Evolutionary conservation across 371 early-diverging fungal species (phyloP).

Genomic region (Mortierella sp.): DNA sequence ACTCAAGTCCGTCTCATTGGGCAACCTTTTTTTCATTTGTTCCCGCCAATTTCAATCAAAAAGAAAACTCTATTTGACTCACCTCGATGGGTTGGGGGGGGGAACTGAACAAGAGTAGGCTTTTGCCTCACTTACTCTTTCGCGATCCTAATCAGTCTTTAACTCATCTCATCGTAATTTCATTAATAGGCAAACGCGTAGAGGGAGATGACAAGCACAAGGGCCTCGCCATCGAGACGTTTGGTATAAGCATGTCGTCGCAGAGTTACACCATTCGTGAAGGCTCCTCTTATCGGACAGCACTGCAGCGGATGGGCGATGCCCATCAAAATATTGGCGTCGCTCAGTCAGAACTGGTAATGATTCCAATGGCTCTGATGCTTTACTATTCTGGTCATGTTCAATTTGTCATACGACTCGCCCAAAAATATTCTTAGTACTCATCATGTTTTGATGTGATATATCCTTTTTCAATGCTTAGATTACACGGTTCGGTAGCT

Average conservation of each 20-base stretch:
- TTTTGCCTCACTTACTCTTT: not conserved
- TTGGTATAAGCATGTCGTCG: slow-evolving; percentile 71
- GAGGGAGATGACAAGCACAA: slow-evolving; percentile 76
- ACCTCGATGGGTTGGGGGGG: not conserved
- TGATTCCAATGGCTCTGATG: not conserved
- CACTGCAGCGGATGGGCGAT: slow-evolving; percentile 66
- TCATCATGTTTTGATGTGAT: not conserved
- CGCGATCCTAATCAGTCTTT: not conserved
- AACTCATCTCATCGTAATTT: not conserved
- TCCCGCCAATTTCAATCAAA: slow-evolving; percentile 12
- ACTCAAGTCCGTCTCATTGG: not conserved
- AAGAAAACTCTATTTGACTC: slow-evolving; percentile 28
- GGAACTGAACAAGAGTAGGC: not conserved
- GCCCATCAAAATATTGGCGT: slow-evolving; percentile 73
- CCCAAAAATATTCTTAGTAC: not conserved
- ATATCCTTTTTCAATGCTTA: slow-evolving; percentile 24
- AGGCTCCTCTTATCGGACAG: slow-evolving; percentile 73
- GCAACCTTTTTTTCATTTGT: not conserved
- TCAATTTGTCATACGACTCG: not conserved
- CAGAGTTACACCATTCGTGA: slow-evolving; percentile 70
- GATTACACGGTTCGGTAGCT: slow-evolving; percentile 57
- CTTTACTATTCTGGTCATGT: not conserved
- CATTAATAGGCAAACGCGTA: slow-evolving; percentile 64
- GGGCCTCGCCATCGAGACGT: slow-evolving; percentile 68
- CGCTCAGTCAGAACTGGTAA: slow-evolving; percentile 67